phyloP scores from a whole-genome alignment of 2,329 filamentous ascomycete species.

The Coniochaeta prunicola region DNA sequence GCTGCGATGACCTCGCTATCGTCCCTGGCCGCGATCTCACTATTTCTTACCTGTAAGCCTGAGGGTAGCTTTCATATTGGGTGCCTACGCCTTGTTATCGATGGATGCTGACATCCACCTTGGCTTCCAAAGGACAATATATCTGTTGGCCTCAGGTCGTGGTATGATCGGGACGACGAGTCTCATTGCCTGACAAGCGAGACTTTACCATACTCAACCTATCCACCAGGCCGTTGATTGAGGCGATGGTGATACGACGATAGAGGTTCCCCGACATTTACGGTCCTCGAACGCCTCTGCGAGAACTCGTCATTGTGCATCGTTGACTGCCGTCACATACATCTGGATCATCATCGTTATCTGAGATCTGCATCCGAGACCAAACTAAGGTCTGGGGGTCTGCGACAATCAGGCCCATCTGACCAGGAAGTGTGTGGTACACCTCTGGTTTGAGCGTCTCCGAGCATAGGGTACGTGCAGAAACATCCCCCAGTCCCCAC shows the following conservation, averaged over 20 bases:
- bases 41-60: not conserved
- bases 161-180: not conserved
- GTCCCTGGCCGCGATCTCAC: not conserved
- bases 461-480: not conserved
- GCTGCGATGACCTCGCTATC: not conserved
- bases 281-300: not conserved
- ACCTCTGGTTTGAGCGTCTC: not conserved
- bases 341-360: not conserved
- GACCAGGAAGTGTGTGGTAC: not conserved
- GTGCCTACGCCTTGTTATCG: not conserved
- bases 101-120: not conserved
- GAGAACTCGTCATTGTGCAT: not conserved
- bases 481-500: not conserved
- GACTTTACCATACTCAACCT: not conserved
- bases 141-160: not conserved
- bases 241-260: not conserved
- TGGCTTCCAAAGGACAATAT: not conserved
- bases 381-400: not conserved
- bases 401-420: not conserved
- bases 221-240: not conserved
- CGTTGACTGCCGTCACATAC: not conserved
- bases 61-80: not conserved
- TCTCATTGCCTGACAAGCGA: not conserved
- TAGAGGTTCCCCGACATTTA: not conserved
- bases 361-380: not conserved